Base-by-base conservation (phyloP, 768 basidiomycete genomes). In the Rhizopogon salebrosus region DNA sequence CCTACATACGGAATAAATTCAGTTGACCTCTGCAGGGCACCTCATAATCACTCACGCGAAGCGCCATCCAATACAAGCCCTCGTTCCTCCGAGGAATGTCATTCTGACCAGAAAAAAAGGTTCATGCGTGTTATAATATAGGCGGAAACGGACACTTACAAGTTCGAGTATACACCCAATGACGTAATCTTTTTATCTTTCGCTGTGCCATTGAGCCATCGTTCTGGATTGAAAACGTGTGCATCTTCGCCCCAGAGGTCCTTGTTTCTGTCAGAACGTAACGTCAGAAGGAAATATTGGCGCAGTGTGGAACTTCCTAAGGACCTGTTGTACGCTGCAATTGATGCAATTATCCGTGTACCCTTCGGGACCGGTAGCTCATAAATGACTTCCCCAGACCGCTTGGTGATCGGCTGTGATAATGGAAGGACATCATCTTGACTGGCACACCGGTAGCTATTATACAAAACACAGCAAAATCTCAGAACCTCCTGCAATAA, bases 391-490 rank as follows among this genome's bases (percentile, higher is more conserved):
- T 74, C 68, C 4, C 82, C 83, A 2, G 73, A 72, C 23, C 66
- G 67, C 2, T 74, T 77, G 49, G 57, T 67, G 42, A 83, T 73
- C 1, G 82, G 80, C 51, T 66, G 74, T 6, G 80, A 76, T 31
- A 89, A 74, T 0, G 86, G 83, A 18, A 88, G 61, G 27, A 82
- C 62, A 51, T 84, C 79, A 56, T 87, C 83, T n/a, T 67, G 64
- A 1, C 64, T 69, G 0, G 83, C 72, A 51, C 76, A 66, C 24
- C 85, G 76, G 41, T 76, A 74, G 22, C 75, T 75, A 14, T 77
- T 74, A 40, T 78, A 75, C 14, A 79, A 60, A 1, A 79, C 79
- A 31, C 81, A 79, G 55, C 78, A 72, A 49, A 65, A 75, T 40
- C 78, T 70, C 54, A 79, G 61, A 0, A 70, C 68, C 64, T 80